A percentile compares a stretch with the other conserved stretches of the same genome.
Conservation (phyloP, 805 yeast species). For the Ogataea methanolica region DNA sequence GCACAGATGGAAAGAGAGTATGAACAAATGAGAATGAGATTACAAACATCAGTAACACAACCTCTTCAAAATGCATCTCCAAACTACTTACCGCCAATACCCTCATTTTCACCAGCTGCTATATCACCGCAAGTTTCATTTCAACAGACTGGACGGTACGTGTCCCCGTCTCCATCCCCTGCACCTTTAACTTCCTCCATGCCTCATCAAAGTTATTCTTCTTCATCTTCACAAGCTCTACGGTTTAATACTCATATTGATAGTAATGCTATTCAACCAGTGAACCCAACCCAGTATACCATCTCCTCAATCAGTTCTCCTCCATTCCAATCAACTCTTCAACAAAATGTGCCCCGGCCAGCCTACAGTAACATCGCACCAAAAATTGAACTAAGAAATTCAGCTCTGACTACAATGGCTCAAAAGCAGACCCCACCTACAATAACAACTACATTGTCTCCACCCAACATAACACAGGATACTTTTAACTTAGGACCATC, state of each 20-base stretch:
- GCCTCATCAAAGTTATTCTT: background rate
- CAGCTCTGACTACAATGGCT: background rate
- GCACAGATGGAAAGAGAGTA: constrained; percentile 80
- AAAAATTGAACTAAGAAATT: too few relatives aligned
- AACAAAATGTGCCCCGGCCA: too few relatives aligned
- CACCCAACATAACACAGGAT: background rate
- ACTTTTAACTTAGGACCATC: constrained; percentile 11
- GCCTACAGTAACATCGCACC: too few relatives aligned
- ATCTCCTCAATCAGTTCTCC: too few relatives aligned
- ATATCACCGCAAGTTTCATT: constrained; percentile 4
- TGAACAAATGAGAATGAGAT: constrained; percentile 49
- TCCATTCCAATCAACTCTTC: too few relatives aligned
- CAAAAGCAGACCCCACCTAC: background rate
- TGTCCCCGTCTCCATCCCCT: constrained; percentile 12
- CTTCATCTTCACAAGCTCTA: background rate
- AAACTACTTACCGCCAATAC: constrained; percentile 12
- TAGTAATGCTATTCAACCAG: too few relatives aligned
- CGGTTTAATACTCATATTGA: background rate
- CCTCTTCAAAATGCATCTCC: constrained; percentile 1
- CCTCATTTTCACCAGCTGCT: constrained; percentile 9
- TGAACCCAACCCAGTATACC: background rate
- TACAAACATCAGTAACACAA: constrained; percentile 7
- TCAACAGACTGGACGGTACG: constrained; percentile 3
- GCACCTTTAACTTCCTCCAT: constrained; percentile 3
- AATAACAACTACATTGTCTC: background rate